Conservation (phyloP, 2,329 filamentous ascomycete genomes). For the Escovopsis weberi region DNA sequence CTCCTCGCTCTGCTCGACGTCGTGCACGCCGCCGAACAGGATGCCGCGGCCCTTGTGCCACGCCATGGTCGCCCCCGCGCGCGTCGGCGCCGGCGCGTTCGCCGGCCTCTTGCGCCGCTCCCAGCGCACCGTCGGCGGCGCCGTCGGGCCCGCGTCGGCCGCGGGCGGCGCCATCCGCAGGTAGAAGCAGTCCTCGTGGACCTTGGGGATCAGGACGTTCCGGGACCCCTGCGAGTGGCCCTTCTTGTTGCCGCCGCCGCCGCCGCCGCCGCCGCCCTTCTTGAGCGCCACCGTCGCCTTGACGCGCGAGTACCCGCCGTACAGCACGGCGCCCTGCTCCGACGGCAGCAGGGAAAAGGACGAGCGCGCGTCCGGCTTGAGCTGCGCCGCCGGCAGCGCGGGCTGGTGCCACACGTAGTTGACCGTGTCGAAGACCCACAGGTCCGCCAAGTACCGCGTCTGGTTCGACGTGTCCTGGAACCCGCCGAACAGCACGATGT, state of each 20-base stretch:
- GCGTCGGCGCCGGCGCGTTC: conserved; percentile 69
- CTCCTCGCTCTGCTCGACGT: conserved; percentile 82
- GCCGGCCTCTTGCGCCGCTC: conserved; percentile 85
- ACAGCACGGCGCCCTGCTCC: conserved; percentile 77
- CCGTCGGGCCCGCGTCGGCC: conserved; percentile 48
- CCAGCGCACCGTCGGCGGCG: conserved; percentile 68
- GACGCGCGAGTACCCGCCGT: conserved; percentile 84
- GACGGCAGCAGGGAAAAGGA: conserved; percentile 88
- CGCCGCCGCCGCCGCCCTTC: conserved; percentile 28
- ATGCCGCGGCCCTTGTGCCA: conserved; percentile 89
- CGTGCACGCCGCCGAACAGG: conserved; percentile 85
- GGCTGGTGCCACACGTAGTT: conserved; percentile 77
- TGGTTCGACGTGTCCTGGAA: conserved; percentile 95
- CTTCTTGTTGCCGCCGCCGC: conserved; percentile 28
- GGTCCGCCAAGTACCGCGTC: conserved; percentile 82
- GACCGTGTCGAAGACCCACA: conserved; percentile 91
- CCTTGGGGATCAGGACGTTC: conserved; percentile 68
- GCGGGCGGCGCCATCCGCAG: conserved; percentile 63
- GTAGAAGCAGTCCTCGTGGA: conserved; percentile 94
- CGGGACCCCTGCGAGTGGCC: conserved; percentile 47
- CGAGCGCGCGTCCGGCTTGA: conserved; percentile 80
- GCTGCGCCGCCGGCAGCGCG: conserved; percentile 56
- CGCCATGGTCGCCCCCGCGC: conserved; percentile 86
- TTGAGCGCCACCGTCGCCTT: conserved; percentile 57
- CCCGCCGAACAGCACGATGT: conserved; percentile 87